These are phyloP conservation scores for Schwanniomyces yamadae DNA, from an alignment of 805 yeast species.

Conservation along the genomic window DNA sequence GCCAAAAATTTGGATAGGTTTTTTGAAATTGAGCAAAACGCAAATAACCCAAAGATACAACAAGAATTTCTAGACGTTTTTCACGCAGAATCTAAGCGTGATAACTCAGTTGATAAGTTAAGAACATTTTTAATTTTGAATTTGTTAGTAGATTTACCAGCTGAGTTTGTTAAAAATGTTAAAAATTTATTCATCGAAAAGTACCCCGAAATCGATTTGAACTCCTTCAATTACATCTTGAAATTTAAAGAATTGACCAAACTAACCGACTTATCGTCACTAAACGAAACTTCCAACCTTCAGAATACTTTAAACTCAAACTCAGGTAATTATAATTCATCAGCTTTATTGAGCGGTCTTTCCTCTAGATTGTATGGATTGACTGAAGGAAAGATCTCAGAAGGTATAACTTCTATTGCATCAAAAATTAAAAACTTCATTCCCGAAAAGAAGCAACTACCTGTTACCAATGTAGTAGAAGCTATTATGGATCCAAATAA, in stretches of 20 bases:
- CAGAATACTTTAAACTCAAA: slow-evolving; percentile 1
- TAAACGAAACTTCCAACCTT: slow-evolving; percentile 10
- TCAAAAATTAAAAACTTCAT: slow-evolving; percentile 82
- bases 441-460: slow-evolving; percentile 85
- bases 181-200: slow-evolving; percentile 57
- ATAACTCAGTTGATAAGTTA: slow-evolving; percentile 73
- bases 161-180: slow-evolving; percentile 45
- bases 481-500: slow-evolving; percentile 82
- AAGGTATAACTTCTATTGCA: slow-evolving; percentile 86
- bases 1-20: slow-evolving; percentile 85
- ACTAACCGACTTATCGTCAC: slow-evolving; percentile 19
- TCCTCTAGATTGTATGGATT: slow-evolving; percentile 78
- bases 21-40: slow-evolving; percentile 90
- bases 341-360: slow-evolving; percentile 68
- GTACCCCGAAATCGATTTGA: slow-evolving; percentile 53
- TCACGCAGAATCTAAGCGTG: slow-evolving; percentile 50
- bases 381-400: slow-evolving; percentile 79
- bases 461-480: slow-evolving; percentile 87
- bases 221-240: slow-evolving; percentile 70
- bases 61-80: slow-evolving; percentile 60
- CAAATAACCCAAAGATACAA: slow-evolving; percentile 58
- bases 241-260: slow-evolving; percentile 64
- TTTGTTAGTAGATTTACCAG: slow-evolving; percentile 46
- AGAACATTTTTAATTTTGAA: slow-evolving; percentile 84
- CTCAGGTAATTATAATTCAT: slow-evolving; percentile 28